Conservation (phyloP, 257 asterid species). For the Paraleonurus japonicus region DNA sequence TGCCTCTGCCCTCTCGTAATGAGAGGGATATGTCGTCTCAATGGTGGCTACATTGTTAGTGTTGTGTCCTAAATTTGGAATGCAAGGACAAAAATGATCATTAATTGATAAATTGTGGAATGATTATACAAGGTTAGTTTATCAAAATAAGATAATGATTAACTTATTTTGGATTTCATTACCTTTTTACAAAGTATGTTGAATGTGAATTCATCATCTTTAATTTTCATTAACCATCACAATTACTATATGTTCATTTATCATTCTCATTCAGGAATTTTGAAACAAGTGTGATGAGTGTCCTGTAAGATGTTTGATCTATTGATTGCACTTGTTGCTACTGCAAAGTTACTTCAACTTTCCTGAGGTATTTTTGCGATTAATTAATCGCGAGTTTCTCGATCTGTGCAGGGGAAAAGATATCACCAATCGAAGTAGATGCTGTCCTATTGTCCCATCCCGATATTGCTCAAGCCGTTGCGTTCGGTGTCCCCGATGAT, state of each 20-base stretch:
- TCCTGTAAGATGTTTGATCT: background rate
- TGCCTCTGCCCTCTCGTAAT: no score
- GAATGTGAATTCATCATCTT: background rate
- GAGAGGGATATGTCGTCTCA: no score
- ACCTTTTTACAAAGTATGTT: background rate
- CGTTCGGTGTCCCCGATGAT: slow-evolving; percentile 95
- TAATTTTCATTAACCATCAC: background rate
- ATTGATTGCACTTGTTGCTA: background rate
- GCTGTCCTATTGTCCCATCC: slow-evolving; percentile 85
- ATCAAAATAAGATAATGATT: no score
- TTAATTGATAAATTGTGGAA: background rate
- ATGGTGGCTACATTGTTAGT: background rate
- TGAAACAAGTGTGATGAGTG: background rate
- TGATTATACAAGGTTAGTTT: background rate
- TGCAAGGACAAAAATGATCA: background rate
- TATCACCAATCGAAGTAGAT: slow-evolving; percentile 96
- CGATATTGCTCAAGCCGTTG: slow-evolving; percentile 80
- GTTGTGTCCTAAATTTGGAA: background rate
- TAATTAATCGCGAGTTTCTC: background rate
- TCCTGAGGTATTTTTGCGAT: background rate
- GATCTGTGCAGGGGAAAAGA: slow-evolving; percentile 75
- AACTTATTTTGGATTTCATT: background rate
- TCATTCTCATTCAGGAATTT: background rate
- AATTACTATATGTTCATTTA: background rate
- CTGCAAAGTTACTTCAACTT: background rate